Conservation (phyloP, 2,329 filamentous ascomycete species). For the Venturiaceae sp. region DNA sequence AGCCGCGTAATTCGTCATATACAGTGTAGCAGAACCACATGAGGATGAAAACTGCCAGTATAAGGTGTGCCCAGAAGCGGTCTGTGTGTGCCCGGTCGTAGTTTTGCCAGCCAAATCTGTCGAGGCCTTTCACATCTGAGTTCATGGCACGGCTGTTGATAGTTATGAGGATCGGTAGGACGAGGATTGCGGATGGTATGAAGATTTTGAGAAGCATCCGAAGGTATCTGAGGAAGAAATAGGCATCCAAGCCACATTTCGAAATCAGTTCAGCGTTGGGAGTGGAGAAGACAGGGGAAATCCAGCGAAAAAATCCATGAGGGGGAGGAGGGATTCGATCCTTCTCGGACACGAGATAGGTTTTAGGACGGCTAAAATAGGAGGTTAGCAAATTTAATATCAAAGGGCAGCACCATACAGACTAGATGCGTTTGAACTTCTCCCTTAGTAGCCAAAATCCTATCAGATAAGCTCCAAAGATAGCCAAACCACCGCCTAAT, state of each 20-base stretch:
- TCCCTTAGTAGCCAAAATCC: slow-evolving; percentile 70
- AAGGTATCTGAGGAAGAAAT: slow-evolving; percentile 91
- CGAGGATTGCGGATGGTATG: slow-evolving; percentile 65
- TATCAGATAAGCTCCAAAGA: slow-evolving; percentile 41
- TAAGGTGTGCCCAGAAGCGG: slow-evolving; percentile 75
- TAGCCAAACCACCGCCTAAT: slow-evolving; percentile 20
- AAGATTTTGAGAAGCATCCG: slow-evolving; percentile 86
- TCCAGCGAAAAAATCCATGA: slow-evolving; percentile 42
- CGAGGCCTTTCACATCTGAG: slow-evolving; percentile 41
- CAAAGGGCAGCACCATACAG: slow-evolving; percentile 24
- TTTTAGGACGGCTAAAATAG: slow-evolving; percentile 61
- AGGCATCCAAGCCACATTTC: slow-evolving; percentile 92
- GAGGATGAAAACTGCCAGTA: slow-evolving; percentile 69
- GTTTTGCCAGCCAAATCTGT: slow-evolving; percentile 82
- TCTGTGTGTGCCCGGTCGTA: slow-evolving; percentile 54
- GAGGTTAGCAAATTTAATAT: slow-evolving; percentile 3
- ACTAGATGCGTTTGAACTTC: slow-evolving; percentile 77
- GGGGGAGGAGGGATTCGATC: slow-evolving; percentile 73
- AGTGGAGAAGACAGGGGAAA: slow-evolving; percentile 51
- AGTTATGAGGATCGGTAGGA: slow-evolving; percentile 78
- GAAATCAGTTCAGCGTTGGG: slow-evolving; percentile 80
- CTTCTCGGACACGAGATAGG: slow-evolving; percentile 75
- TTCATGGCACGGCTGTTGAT: slow-evolving; percentile 60
- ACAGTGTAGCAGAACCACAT: slow-evolving; percentile 80
- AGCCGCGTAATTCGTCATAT: slow-evolving; percentile 76